Conservation (phyloP, 1,284 basidiomycete species). For the Chalciporus sp. region DNA sequence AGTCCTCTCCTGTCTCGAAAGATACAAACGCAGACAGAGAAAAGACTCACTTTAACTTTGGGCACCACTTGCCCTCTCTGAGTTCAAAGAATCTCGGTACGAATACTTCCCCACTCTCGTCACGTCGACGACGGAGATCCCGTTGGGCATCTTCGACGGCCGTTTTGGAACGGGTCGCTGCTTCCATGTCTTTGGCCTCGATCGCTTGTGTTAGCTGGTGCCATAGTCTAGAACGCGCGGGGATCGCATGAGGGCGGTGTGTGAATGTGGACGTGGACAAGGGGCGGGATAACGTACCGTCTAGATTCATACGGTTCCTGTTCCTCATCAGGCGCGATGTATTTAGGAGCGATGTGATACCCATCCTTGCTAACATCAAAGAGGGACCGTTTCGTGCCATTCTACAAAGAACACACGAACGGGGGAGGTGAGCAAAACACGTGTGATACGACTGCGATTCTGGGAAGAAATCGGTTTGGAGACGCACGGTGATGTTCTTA, state of each 20-base stretch:
- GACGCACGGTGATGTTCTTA: conserved; percentile 64
- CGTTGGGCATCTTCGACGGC: conserved; percentile 93
- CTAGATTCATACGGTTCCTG: conserved; percentile 93
- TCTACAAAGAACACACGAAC: conserved; percentile 37
- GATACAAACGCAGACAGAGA: too few relatives aligned
- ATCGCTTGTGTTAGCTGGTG: conserved; percentile 86
- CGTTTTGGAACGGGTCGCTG: conserved; percentile 89
- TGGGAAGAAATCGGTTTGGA: conserved; percentile 3
- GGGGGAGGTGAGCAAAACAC: background rate
- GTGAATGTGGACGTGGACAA: background rate
- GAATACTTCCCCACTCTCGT: conserved; percentile 69
- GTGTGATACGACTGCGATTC: background rate
- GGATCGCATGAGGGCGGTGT: too few relatives aligned
- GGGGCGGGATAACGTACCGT: conserved; percentile 47
- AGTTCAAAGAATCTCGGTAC: conserved; percentile 83
- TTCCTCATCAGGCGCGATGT: conserved; percentile 80
- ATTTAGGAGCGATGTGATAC: conserved; percentile 77
- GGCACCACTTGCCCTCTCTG: conserved; percentile 78
- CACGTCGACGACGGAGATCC: conserved; percentile 75
- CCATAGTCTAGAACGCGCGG: conserved; percentile 67
- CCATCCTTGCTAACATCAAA: conserved; percentile 86
- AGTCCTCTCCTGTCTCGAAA: too few relatives aligned
- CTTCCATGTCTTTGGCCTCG: conserved; percentile 87
- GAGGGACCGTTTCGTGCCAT: conserved; percentile 71
- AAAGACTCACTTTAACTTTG: conserved; percentile 68